Percentiles rank a stretch among this genome's conserved stretches.
These are phyloP conservation scores for Albugo candida DNA, from an alignment of 352 stramenopile species.

Conservation along the genomic window DNA sequence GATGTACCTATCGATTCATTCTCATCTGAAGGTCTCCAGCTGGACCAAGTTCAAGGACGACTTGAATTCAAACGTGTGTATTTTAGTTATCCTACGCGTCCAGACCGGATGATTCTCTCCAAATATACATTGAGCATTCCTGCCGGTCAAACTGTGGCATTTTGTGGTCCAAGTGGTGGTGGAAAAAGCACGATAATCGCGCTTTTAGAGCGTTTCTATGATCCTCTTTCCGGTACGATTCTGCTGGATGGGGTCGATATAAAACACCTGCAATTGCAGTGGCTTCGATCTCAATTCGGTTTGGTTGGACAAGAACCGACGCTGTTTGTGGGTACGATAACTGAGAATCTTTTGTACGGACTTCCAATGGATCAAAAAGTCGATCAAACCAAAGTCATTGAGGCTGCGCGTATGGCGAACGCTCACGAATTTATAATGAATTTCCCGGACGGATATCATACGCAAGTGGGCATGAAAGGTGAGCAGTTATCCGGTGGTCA, in stretches of 20 bases:
- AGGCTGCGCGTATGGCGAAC: constrained; percentile 80
- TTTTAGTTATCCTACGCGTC: constrained; percentile 23
- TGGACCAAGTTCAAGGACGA: constrained; percentile 12
- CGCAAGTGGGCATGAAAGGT: constrained; percentile 58
- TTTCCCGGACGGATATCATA: constrained; percentile 83
- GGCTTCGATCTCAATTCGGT: constrained; percentile 15
- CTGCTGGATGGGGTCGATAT: constrained; percentile 17
- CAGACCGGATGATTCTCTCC: constrained; percentile 10
- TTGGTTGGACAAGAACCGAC: constrained; percentile 45
- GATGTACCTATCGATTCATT: constrained; percentile 9
- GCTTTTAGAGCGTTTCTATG: constrained; percentile 23
- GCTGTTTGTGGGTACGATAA: constrained; percentile 21
- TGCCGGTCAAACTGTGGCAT: constrained; percentile 15
- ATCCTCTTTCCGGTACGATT: constrained; percentile 13
- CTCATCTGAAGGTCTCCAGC: constrained; percentile 7
- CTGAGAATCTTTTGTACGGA: constrained; percentile 37
- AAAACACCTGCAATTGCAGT: constrained; percentile 15
- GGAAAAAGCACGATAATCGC: constrained; percentile 19
- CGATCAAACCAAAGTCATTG: constrained; percentile 19
- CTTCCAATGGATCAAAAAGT: constrained; percentile 3
- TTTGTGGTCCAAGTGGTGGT: constrained; percentile 17
- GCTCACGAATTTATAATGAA: constrained; percentile 88
- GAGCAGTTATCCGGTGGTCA: constrained; percentile 63
- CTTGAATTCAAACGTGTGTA: constrained; percentile 19
- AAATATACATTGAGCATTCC: constrained; percentile 17